Base-by-base conservation (phyloP, 176 grass and related monocot genomes). In the Eremochloa ophiuroides region DNA sequence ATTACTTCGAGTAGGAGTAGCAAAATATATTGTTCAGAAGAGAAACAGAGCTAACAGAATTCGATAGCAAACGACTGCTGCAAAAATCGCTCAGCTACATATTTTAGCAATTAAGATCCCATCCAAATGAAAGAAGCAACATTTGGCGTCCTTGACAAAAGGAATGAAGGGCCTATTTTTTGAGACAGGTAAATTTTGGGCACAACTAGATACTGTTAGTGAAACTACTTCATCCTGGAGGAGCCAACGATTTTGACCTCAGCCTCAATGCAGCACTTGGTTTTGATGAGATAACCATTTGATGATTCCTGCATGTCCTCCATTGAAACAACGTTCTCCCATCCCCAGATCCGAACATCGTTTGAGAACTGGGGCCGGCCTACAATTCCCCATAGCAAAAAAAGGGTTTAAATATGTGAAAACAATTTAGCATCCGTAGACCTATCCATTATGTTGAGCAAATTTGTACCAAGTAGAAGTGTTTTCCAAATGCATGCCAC, bases 231-330 rank as follows among this genome's bases (percentile, higher is more conserved):
- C 63, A 62, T 87, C 41, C 23, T 76, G 64, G 85, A 87, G 23
- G 79, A 26, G 31, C 85, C 85, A 51, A 87, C 1, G 1, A 77
- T 62, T 50, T 41, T 56, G 13, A 82, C 31, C 42, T 76, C 12
- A 11, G 34, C 65, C 53, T 63, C 55, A 27, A 87, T 26, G 79
- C 65, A 71, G 33, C 85, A 87, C 53, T 62, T 87, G 3, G 8
- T 27, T 27, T 87, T 82, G 42, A 87, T 43, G 17, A 87, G 79
- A 34, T 63, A 87, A 63, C 73, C 85, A 10, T 87, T 83, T n/a
- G 79, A 48, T 0, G 79, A 38, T 31, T 87, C 33, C 55, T 70
- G 62, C 11, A 87, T 77, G 62, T 87, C 65, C 44, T 87, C 72
- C 65, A 63, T 31, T 0, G 73, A 41, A n/a, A 87, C 33, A 33